Conservation (phyloP, 2,329 filamentous ascomycete species). For the Trichoderma pleuroti region DNA sequence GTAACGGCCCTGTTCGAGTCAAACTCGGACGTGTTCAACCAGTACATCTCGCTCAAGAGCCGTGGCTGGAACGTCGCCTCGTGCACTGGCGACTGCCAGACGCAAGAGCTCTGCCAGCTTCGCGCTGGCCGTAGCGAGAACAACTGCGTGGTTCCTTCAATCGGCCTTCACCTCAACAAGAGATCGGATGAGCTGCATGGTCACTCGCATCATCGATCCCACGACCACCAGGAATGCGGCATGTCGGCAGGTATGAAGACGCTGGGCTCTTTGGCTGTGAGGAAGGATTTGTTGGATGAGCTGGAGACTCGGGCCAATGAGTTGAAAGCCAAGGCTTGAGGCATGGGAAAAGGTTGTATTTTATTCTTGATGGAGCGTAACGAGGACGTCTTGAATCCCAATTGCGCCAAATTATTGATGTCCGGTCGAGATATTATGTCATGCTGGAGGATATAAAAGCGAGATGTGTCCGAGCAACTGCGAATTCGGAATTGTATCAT, state of each 20-base stretch:
- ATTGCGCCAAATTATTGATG: not conserved
- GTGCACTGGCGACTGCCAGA: constrained; percentile 44
- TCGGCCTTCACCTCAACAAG: constrained; percentile 36
- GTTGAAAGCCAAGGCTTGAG: not conserved
- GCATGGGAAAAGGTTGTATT: not conserved
- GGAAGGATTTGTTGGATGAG: constrained; percentile 26
- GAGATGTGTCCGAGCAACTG: not conserved
- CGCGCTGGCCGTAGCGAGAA: constrained; percentile 51
- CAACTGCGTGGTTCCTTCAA: constrained; percentile 43
- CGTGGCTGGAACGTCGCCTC: constrained; percentile 42
- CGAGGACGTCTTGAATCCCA: not conserved
- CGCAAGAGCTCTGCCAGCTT: constrained; percentile 49
- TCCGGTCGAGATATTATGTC: no score
- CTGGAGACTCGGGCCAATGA: constrained; percentile 22
- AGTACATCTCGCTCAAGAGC: constrained; percentile 45
- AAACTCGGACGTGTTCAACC: constrained; percentile 42
- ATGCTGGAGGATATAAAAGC: not conserved
- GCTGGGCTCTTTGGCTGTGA: constrained; percentile 27
- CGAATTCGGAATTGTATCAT: not conserved
- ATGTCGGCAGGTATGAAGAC: constrained; percentile 28
- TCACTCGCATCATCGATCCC: constrained; percentile 19
- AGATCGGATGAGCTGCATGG: constrained; percentile 24
- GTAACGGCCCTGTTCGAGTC: constrained; percentile 48
- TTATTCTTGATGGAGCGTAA: not conserved
- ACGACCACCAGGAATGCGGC: constrained; percentile 30